Base-by-base conservation (phyloP, 2,329 filamentous ascomycete genomes). In the Colletotrichum costaricense region DNA sequence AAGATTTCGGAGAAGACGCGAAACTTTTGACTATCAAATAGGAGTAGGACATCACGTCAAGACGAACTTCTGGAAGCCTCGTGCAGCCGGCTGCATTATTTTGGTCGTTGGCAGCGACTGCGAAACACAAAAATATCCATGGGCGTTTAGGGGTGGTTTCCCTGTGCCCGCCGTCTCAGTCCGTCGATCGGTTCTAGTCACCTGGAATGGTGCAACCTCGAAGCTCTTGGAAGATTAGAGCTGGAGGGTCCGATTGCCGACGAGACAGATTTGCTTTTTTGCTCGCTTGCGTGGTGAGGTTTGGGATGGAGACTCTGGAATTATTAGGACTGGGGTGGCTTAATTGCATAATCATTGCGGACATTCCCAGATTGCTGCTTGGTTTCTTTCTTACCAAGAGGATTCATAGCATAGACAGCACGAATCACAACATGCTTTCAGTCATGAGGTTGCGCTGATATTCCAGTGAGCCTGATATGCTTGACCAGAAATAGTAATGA, bases 91-190 rank as follows among this genome's bases (percentile, higher is more conserved):
- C 63, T 65, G 52, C 63, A 65, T 56, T 65, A 5, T 22, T 30
- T 42, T 56, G 33, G 26, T 6, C 22, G 63, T 22, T 22, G 19
- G 22, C 16, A 16, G 28, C 63, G 30, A 42, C 14, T 57, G 33
- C 49, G 19, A 22, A 33, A 30, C 58, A 26, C 35, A 30, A 26
- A 54, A 35, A 12, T 49, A 59, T 24, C 55, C 46, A 42, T 0
- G 66, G 66, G 57, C 66, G 58, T 55, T 68, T 28, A 26, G 64
- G 66, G 66, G 66, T 68, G 66, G 66, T 63, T 33, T 63, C 66
- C 66, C 66, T 68, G n/a, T 55, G 58, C 58, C 66, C 33, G 24
- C 16, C 26, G 22, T 68, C 33, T 26, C 63, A 26, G 24, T 54
- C 24, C 58, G 49, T 35, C 38, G 66, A 63, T 68, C 49, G 66